These are phyloP conservation scores for Boletus austroedulis DNA, from an alignment of 1,284 basidiomycete genomes.

Conservation along the genomic window DNA sequence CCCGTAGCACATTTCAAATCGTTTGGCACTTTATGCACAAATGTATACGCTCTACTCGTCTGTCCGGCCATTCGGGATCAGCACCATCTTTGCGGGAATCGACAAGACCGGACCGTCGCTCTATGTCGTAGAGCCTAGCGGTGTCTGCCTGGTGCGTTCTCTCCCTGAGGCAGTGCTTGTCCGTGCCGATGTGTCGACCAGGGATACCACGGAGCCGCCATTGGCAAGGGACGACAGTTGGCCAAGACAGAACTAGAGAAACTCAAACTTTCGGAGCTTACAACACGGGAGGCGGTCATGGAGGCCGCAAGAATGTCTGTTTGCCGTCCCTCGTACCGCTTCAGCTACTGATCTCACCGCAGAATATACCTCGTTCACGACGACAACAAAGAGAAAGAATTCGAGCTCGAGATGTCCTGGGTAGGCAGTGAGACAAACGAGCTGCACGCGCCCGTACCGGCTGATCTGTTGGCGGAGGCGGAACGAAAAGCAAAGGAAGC, in stretches of 20 bases:
- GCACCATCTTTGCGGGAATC: slow-evolving; percentile 85
- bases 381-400: slow-evolving; percentile 96
- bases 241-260: slow-evolving; percentile 99
- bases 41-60: slow-evolving; percentile 98
- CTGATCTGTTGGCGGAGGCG: slow-evolving; percentile 82
- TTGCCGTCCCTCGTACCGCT: neutral
- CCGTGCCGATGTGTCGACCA: slow-evolving; percentile 32
- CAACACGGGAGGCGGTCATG: slow-evolving; percentile 80
- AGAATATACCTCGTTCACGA: slow-evolving; percentile 98
- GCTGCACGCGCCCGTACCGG: slow-evolving; percentile 80
- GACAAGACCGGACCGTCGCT: slow-evolving; percentile 89
- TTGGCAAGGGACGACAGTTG: slow-evolving; percentile 94
- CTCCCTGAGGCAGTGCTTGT: neutral
- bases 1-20: slow-evolving; percentile 73
- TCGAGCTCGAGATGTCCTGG: slow-evolving; percentile 99
- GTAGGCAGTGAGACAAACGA: slow-evolving; percentile 84
- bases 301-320: slow-evolving; percentile 95
- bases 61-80: slow-evolving; percentile 95
- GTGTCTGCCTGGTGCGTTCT: slow-evolving; percentile 78
- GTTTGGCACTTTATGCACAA: slow-evolving; percentile 87
- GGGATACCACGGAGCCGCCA: slow-evolving; percentile 92
- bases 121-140: slow-evolving; percentile 94
- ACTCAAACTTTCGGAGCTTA: slow-evolving; percentile 78
- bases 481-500: slow-evolving; percentile 87
- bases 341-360: slow-evolving; percentile 14